Evolutionary conservation across 208 protist genomes (phyloP).

Genomic region (Crithidia sp.): DNA sequence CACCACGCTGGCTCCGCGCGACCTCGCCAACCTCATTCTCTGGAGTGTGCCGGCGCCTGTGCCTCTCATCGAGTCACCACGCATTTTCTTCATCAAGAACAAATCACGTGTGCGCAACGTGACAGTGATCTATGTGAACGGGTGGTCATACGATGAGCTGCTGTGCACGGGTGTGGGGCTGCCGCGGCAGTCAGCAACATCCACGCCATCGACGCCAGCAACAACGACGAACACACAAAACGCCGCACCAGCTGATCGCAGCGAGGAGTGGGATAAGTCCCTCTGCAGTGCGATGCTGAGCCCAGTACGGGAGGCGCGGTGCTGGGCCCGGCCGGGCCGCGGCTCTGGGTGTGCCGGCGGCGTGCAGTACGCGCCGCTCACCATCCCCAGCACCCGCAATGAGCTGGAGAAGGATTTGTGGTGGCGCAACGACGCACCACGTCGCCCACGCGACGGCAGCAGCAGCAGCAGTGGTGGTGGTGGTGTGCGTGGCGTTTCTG

Average conservation of each 20-base stretch:
- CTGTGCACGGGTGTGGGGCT: conserved; percentile 52
- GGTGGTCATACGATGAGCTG: conserved; percentile 80
- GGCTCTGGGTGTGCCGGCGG: conserved; percentile 35
- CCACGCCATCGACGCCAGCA: background rate
- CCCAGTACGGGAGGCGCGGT: conserved; percentile 42
- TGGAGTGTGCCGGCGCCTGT: conserved; percentile 76
- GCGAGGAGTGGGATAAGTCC: conserved; percentile 27
- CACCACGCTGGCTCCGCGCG: conserved; percentile 57
- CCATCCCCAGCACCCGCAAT: conserved; percentile 44
- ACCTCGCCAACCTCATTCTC: conserved; percentile 74
- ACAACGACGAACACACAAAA: background rate
- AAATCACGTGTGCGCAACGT: conserved; percentile 74
- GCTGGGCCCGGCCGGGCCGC: conserved; percentile 49
- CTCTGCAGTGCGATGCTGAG: conserved; percentile 47
- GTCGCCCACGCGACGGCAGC: conserved; percentile 16
- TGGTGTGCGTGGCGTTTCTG: no score
- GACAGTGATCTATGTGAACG: conserved; percentile 82
- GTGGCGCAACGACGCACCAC: conserved; percentile 69
- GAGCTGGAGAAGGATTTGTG: conserved; percentile 68
- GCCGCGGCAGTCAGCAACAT: conserved; percentile 9
- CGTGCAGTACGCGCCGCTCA: conserved; percentile 65
- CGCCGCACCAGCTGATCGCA: no score
- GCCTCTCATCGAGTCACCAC: conserved; percentile 74
- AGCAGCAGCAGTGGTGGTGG: background rate
- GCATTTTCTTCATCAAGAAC: conserved; percentile 77